Base-by-base conservation (phyloP, 331 rosid genomes). In the Arachis monticola region DNA sequence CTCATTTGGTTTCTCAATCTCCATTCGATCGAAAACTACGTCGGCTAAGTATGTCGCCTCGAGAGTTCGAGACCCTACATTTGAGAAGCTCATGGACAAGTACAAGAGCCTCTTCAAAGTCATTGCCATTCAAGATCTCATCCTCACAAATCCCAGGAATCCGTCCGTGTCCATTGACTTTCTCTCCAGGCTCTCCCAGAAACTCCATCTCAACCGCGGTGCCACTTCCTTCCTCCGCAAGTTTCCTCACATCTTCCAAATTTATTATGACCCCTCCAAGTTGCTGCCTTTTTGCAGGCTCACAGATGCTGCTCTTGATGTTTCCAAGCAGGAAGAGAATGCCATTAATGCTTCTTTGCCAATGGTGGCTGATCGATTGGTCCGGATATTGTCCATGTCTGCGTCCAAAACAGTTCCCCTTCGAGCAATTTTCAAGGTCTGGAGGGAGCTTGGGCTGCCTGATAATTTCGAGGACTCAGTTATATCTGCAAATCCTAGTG, bases 391-490 rank as follows among this genome's bases (percentile, higher is more conserved):
- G 40, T 83, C 90, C 17, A 87, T 94, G 96, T 84, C 96, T 44
- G 60, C 85, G 31, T 85, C 97, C 53, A 88, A 76, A 74, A 83
- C 55, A 60, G 84, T 94, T 76, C 99, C 99, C 65, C 91, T 92
- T 63, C 92, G 97, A 10, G 96, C 92, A 8, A 73, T 92, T 87
- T 90, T 92, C 59, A 92, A 90, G 76, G 93, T 90, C 52, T 86
- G 90, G 92, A 85, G 90, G 83, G 97, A 91, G 77, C 89, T 91
- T 70, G 98, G 98, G 30, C 85, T 91, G 65, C 98, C 98, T 17
- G 98, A 94, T 76, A 87, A 94, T 83, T 94, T 94, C 56, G 98
- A 94, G 84, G 92, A 94, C 45, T 86, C 93, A 0, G 84, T 94
- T 61, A 83, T 94, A 64, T 59, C 82, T 5, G 82, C 64, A 45